Percentiles rank a stretch among this genome's conserved stretches.
phyloP scores from a whole-genome alignment of 345 rosid genomes.

The Sapria himalayana region DNA sequence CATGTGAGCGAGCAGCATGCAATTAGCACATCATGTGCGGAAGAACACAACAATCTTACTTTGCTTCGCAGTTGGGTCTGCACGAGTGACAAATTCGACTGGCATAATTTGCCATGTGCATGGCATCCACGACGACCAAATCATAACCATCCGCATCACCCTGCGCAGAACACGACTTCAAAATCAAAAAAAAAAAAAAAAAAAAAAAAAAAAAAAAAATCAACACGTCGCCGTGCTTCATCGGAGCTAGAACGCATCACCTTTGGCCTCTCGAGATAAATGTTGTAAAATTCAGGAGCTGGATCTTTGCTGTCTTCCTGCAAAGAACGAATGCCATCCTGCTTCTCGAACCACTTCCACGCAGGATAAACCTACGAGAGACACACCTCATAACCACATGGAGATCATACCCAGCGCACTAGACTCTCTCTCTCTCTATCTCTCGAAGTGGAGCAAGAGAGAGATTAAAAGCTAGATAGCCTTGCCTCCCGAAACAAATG shows the following conservation, averaged over 20 bases:
- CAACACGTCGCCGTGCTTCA: no score
- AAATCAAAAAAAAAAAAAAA: slow-evolving; percentile 4
- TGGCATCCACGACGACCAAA: slow-evolving; percentile 97
- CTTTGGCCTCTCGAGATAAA: slow-evolving; percentile 99
- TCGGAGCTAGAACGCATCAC: slow-evolving; percentile 21
- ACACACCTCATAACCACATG: no score
- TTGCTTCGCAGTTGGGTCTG: slow-evolving; percentile 97
- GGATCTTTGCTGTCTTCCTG: slow-evolving; percentile 90
- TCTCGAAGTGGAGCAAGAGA: no score
- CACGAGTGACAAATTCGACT: slow-evolving; percentile 99
- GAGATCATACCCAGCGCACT: no score
- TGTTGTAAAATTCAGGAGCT: slow-evolving; percentile 99
- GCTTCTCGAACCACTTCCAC: slow-evolving; percentile 99
- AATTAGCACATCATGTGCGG: background rate
- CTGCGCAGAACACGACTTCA: slow-evolving; percentile 21
- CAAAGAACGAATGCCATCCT: slow-evolving; percentile 91
- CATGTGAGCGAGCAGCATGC: background rate
- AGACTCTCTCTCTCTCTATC: no score
- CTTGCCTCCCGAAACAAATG: no score
- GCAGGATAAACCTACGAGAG: slow-evolving; percentile 80
- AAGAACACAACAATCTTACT: slow-evolving; percentile 28
- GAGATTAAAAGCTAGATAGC: no score
- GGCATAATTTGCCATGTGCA: slow-evolving; percentile 99
- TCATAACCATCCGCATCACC: slow-evolving; percentile 99
- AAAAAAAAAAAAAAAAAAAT: slow-evolving; percentile 5